Base-by-base conservation (phyloP, 306 rosid genomes). In the Trifolium pratense region DNA sequence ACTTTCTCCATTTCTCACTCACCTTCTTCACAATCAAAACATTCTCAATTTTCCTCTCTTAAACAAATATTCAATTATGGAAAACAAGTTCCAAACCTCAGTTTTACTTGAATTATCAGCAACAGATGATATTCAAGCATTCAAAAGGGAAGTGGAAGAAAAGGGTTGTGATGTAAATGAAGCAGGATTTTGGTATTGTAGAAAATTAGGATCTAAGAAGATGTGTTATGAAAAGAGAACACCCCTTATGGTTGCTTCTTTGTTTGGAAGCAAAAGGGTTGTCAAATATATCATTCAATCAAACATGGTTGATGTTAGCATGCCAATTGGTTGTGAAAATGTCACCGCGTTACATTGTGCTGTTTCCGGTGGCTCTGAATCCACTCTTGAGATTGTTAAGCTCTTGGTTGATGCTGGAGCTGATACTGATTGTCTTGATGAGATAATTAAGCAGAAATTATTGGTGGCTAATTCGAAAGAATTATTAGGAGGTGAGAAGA, bases 171-270 rank as follows among this genome's bases (percentile, higher is more conserved):
- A 53, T 53, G 1, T 53, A 20, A 53, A 53, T 23, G 59, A 20
- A 25, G 14, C 59, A 20, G 29, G 59, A 2, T 53, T 20, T 18
- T 53, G 59, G 59, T 53, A 53, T 20, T 53, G 15, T 53, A 53
- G 59, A 53, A 53, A 53, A 53, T 18, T 53, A 8, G 31, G 59
- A 53, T 53, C 29, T 18, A 53, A 53, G 7, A 18, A 20, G 0
- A 53, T 53, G 59, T 53, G 59, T 20, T 53, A 53, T 23, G 59
- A 20, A 53, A 53, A 53, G 59, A 53, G 31, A 53, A 53, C 59
- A 53, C 59, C 59, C 13, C 59, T 53, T 53, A 53, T 53, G 59
- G 6, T 53, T 53, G 59, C 59, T 53, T 53, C 59, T 9, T 20
- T 53, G 59, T 53, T 53, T 53, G 59, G 59, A 53, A 53, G 59